Conservation (phyloP, 805 yeast species). For the Metschnikowia henanensis region DNA sequence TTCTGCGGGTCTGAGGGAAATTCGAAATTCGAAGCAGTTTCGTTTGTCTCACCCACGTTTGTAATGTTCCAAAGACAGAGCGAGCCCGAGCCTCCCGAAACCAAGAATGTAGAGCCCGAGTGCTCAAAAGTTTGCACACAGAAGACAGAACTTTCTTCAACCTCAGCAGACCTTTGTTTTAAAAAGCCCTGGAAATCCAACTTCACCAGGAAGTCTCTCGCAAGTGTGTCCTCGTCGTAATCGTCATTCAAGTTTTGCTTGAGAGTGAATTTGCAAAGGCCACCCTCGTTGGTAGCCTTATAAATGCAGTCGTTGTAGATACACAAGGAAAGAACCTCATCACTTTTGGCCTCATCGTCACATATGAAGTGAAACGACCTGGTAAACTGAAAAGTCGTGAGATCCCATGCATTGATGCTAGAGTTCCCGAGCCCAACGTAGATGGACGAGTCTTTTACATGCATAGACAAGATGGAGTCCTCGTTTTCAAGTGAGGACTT, state of each 20-base stretch:
- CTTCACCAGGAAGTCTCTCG: conserved; percentile 9
- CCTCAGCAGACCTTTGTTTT: conserved; percentile 11
- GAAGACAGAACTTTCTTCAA: conserved; percentile 40
- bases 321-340: conserved; percentile 56
- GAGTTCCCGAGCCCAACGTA: conserved; percentile 85
- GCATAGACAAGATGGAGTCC: conserved; percentile 71
- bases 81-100: conserved; percentile 73
- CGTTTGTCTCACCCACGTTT: conserved; percentile 19
- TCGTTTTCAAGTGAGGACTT: conserved; percentile 50
- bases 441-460: conserved; percentile 61
- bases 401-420: conserved; percentile 79
- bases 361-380: conserved; percentile 38
- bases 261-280: conserved; percentile 30
- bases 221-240: conserved; percentile 4
- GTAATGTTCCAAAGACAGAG: conserved; percentile 69
- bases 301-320: conserved; percentile 57
- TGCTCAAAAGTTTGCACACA: conserved; percentile 51
- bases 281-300: conserved; percentile 56
- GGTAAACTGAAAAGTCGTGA: conserved; percentile 73
- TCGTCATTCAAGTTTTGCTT: conserved; percentile 16
- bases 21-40: conserved; percentile 8
- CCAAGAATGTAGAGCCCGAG: conserved; percentile 43
- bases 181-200: conserved; percentile 11
- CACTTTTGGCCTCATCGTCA: conserved; percentile 16
- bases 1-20: background rate